Percentiles rank a stretch among this genome's conserved stretches.
These are phyloP conservation scores for Kitagawia praeruptora DNA, from an alignment of 129 eudicot species.

Conservation along the genomic window DNA sequence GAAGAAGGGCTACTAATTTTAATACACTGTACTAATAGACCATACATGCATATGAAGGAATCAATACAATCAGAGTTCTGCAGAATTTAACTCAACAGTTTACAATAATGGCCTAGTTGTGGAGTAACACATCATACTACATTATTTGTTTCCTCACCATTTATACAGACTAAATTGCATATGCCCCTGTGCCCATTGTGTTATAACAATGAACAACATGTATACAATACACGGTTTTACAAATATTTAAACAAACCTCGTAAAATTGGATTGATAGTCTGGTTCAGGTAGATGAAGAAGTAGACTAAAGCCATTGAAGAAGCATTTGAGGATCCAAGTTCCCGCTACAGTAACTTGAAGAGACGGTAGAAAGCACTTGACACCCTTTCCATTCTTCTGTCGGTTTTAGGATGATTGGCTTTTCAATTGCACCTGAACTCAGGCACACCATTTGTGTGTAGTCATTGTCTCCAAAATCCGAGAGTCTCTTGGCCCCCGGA, in stretches of 20 bases:
- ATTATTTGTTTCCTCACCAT: not conserved
- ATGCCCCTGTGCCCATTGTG: too few species aligned
- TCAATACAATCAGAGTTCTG: not conserved
- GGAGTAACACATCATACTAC: not conserved
- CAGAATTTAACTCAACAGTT: not conserved
- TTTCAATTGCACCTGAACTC: constrained; percentile 33
- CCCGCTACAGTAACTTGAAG: constrained; percentile 49
- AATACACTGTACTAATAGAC: not conserved
- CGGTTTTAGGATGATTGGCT: constrained; percentile 37
- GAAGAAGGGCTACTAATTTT: not conserved
- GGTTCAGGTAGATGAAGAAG: not conserved
- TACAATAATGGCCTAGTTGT: not conserved
- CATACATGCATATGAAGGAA: not conserved
- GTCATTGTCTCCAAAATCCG: constrained; percentile 33
- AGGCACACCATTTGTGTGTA: constrained; percentile 36
- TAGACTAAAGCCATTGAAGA: constrained; percentile 25
- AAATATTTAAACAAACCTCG: not conserved
- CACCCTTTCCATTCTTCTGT: constrained; percentile 41
- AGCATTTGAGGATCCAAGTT: constrained; percentile 44
- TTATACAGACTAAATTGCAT: not conserved
- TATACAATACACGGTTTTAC: not conserved
- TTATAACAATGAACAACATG: not conserved
- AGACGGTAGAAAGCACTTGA: constrained; percentile 40
- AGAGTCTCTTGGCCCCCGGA: constrained; percentile 33
- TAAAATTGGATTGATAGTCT: not conserved